These are phyloP conservation scores for Knufia fluminis DNA, from an alignment of 2,329 filamentous ascomycete genomes.

Conservation along the genomic window DNA sequence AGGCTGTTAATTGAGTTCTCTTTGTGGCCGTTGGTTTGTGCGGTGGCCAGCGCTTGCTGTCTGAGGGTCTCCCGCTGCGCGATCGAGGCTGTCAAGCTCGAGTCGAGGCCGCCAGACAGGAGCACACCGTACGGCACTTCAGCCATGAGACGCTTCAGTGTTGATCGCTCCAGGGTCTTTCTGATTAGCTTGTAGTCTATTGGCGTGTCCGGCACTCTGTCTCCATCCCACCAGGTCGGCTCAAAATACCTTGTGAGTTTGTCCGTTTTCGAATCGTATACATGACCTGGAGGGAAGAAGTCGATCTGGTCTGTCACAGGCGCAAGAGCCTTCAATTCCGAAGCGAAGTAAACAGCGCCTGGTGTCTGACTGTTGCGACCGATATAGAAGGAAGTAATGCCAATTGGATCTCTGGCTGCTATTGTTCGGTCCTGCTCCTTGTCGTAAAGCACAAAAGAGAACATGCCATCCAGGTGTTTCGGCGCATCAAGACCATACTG, in stretches of 20 bases:
- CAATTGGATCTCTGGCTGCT: conserved; percentile 91
- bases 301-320: conserved; percentile 92
- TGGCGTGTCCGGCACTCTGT: conserved; percentile 66
- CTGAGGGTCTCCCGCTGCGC: conserved; percentile 85
- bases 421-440: conserved; percentile 87
- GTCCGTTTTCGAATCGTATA: conserved; percentile 91
- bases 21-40: conserved; percentile 32
- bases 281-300: conserved; percentile 85
- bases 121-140: conserved; percentile 97
- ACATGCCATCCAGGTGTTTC: conserved; percentile 96
- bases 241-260: conserved; percentile 80
- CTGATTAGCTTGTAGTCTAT: conserved; percentile 77
- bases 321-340: conserved; percentile 87
- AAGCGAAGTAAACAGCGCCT: conserved; percentile 86
- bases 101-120: conserved; percentile 90
- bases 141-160: conserved; percentile 95
- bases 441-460: conserved; percentile 97
- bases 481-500: conserved; percentile 87
- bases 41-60: conserved; percentile 45
- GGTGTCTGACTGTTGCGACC: conserved; percentile 79
- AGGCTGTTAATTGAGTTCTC: conserved; percentile 58
- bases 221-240: conserved; percentile 83
- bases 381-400: conserved; percentile 95
- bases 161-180: conserved; percentile 75
- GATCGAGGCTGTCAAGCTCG: conserved; percentile 87